Percentiles rank a stretch among this genome's conserved stretches.
These are phyloP conservation scores for Actinomortierella wolfii DNA, from an alignment of 371 early-diverging fungal species.

Conservation along the genomic window DNA sequence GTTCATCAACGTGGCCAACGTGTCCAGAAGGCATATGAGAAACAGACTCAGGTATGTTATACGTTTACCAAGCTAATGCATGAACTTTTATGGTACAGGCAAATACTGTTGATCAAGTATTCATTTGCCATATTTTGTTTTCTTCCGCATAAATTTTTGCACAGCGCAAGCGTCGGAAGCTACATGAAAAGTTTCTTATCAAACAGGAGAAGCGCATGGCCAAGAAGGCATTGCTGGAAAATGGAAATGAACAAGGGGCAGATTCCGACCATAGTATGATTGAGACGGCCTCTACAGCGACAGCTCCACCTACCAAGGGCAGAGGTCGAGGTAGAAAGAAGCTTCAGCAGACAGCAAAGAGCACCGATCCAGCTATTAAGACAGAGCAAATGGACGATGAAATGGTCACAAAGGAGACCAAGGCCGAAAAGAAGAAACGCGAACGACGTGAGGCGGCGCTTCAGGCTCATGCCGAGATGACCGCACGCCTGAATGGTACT, in stretches of 20 bases:
- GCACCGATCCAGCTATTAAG: conserved; percentile 4
- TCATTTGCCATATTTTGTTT: no score
- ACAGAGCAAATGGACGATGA: conserved; percentile 3
- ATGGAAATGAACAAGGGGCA: no score
- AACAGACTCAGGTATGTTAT: conserved; percentile 26
- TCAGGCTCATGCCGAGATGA: no score
- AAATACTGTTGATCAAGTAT: no score
- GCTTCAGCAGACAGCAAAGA: conserved; percentile 18
- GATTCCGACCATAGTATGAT: no score
- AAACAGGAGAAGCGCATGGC: conserved; percentile 30
- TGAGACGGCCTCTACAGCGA: no score
- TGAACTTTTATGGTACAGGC: no score
- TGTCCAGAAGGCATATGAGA: conserved; percentile 40
- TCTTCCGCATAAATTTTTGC: no score
- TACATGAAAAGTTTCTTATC: conserved; percentile 33
- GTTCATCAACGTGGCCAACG: conserved; percentile 40
- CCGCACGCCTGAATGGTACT: no score
- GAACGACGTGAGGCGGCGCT: conserved; percentile 27
- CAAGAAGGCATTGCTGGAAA: not conserved
- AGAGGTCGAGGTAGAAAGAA: conserved; percentile 36
- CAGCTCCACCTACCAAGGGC: conserved; percentile 10
- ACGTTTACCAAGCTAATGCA: no score
- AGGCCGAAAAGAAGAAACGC: conserved; percentile 28
- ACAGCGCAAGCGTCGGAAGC: conserved; percentile 44
- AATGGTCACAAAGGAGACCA: conserved; percentile 18